Evolutionary conservation across 2,329 filamentous ascomycete genomes (phyloP), one percentile per base, ranked within the genome.

Genomic region (Chaetothyriales sp.): DNA sequence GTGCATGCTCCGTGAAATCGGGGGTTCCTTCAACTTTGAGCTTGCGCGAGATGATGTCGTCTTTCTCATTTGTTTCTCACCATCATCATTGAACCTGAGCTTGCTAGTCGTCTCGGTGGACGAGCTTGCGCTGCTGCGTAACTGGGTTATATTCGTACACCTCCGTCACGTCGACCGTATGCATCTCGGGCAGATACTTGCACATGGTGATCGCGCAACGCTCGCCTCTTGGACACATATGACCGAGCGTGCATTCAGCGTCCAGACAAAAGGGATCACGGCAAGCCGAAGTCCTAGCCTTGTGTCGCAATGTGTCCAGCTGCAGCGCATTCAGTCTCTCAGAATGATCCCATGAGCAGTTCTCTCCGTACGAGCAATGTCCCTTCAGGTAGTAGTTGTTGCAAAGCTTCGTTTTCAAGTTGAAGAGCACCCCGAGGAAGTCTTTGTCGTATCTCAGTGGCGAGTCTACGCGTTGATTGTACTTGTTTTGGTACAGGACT

Each of bases 401-500:
- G 68, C 79, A 82, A 54, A 81, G 65, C 61, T 81, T 81, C 54
- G 80, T 63, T 62, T 76, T 77, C 65, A 80, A 80, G 57, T 75
- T 73, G 51, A 56, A 58, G 28, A 58, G 48, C 22, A 47, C 45
- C 43, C 56, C 51, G 44, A 81, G 68, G 54, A 79, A 77, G 9
- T 76, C 70, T 53, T 75, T 67, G 50, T 69, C 67, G 67, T 64
- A 71, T 59, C 60, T 69, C 58, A 64, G 70, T 2, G 56, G 56
- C 59, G 65, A 65, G 60, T 82, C 79, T 50, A 82, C 70, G 51
- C 79, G 77, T 60, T 81, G 77, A 37, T 77, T 77, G 55, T 70
- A 68, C 54, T 74, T 75, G 49, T 59, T 55, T 49, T 56, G 49
- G 54, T 55, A 64, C 8, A 40, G 33, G 33, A 40, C 33, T 15